Conservation (phyloP, 2,329 filamentous ascomycete genomes). For the Scopulariopsis brevicaulis region DNA sequence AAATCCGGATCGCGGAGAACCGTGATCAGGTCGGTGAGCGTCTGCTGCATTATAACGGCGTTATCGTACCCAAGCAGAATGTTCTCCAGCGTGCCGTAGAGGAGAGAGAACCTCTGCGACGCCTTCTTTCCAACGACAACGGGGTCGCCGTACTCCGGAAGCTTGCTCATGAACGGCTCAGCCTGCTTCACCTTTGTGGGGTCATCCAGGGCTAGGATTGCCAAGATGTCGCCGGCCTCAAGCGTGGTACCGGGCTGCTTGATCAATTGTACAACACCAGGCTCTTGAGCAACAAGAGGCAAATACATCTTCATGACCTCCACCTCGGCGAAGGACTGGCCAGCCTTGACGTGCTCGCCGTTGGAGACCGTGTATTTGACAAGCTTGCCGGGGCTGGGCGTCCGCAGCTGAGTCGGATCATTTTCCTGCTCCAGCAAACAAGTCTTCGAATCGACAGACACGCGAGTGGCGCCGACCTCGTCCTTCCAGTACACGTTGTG, state of each 20-base stretch:
- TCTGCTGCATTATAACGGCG: constrained; percentile 85
- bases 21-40: constrained; percentile 78
- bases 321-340: constrained; percentile 89
- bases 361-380: constrained; percentile 98
- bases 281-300: constrained; percentile 89
- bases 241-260: constrained; percentile 98
- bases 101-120: constrained; percentile 70
- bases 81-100: constrained; percentile 69
- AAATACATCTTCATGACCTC: constrained; percentile 99
- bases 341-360: constrained; percentile 82
- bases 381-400: constrained; percentile 91
- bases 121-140: constrained; percentile 86
- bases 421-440: constrained; percentile 98
- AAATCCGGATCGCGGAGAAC: constrained; percentile 83
- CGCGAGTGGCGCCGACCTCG: constrained; percentile 86
- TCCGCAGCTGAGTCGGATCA: constrained; percentile 91
- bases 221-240: constrained; percentile 96
- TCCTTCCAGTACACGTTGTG: constrained; percentile 99
- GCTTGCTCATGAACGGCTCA: constrained; percentile 81
- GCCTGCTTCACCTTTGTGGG: constrained; percentile 95
- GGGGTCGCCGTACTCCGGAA: constrained; percentile 77
- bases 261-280: constrained; percentile 93
- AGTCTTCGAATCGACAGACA: constrained; percentile 97
- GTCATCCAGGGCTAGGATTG: constrained; percentile 90
- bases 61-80: constrained; percentile 94